Percentiles rank a stretch among this genome's conserved stretches.
These are phyloP conservation scores for Colletotrichum ledebouriae DNA, from an alignment of 2,329 filamentous ascomycete genomes.

Conservation along the genomic window DNA sequence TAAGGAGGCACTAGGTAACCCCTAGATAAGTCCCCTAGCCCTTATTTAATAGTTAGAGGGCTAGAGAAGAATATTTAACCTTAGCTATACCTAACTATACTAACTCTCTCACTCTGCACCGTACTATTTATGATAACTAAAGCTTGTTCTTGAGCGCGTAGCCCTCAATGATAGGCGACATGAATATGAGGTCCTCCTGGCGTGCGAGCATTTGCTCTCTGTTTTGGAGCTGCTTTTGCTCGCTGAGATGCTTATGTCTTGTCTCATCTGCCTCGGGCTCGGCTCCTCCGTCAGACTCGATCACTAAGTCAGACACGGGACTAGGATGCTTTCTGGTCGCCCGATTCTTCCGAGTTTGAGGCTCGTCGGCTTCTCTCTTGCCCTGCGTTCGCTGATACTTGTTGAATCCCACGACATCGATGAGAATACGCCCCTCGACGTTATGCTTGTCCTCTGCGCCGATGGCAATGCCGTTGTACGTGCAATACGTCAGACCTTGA, in stretches of 20 bases:
- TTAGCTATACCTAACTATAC: no score
- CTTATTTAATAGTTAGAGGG: no score
- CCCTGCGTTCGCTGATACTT: slow-evolving; percentile 55
- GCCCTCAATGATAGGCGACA: slow-evolving; percentile 57
- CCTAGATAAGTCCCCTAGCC: no score
- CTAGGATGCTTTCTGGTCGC: slow-evolving; percentile 9
- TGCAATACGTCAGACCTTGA: slow-evolving; percentile 57
- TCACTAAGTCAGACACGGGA: no score
- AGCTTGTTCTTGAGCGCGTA: slow-evolving; percentile 62
- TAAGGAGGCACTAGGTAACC: no score
- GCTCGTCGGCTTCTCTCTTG: slow-evolving; percentile 52
- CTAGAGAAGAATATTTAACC: no score
- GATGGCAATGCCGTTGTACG: slow-evolving; percentile 58
- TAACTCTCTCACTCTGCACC: no score
- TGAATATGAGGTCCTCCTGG: slow-evolving; percentile 56
- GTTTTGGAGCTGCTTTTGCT: slow-evolving; percentile 55
- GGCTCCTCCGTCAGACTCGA: background rate
- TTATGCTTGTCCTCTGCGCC: slow-evolving; percentile 50
- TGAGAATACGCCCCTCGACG: slow-evolving; percentile 56
- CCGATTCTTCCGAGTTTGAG: slow-evolving; percentile 46
- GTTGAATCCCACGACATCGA: slow-evolving; percentile 58
- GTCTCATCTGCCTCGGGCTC: no score
- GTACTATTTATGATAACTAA: no score
- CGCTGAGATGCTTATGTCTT: slow-evolving; percentile 47
- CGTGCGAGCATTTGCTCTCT: slow-evolving; percentile 55